Base-by-base conservation (phyloP, 1,284 basidiomycete species). In the Leccinum solheimii region DNA sequence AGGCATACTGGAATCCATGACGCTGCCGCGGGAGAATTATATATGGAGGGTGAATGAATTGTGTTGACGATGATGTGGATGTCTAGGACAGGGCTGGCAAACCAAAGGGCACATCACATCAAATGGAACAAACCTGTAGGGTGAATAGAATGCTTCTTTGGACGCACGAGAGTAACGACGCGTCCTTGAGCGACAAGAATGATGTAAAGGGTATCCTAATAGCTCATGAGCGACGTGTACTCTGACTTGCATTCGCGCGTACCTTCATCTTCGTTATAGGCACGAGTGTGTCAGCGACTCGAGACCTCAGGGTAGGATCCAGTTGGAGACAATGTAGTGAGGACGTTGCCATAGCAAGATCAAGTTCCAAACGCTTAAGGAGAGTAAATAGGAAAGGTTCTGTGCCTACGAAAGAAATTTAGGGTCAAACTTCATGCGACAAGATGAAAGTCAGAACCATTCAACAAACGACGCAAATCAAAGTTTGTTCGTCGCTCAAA, bases 1-100 rank as follows among this genome's bases (percentile, higher is more conserved):
- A 99, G 83, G 72, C 97, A 99, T 55, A 99, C 85, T 0, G 97
- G 97, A 2, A 98, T 83, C 94, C 95, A 99, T 5, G 91, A 91
- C 21, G 95, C 89, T 6, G 91, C 82, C 1, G 89, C 94, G 4
- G 88, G 81, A 63, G 88, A 81, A 77, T 89, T 84, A 72, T 82
- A 78, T 69, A 92, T 81, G 64, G 87, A 85, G 48, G 90, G 81
- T 56, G 86, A 76, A 76, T 93, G 77, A 63, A 91, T 80, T 63
- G 89, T 94, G 71, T 95, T 96, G 60, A 96, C 80, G 30, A 96
- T 82, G 43, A 97, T 86, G 69, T 96, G 94, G 34, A 97, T 84
- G 70, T 96, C 94, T 92, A 49, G 14, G 10, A 38, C 57, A 30
- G 36, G 57, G 61, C 55, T 58, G 43, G 54, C 56, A n/a, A 58